Evolutionary conservation across 768 basidiomycete species (phyloP).

Genomic region (Tylopilus sp.): DNA sequence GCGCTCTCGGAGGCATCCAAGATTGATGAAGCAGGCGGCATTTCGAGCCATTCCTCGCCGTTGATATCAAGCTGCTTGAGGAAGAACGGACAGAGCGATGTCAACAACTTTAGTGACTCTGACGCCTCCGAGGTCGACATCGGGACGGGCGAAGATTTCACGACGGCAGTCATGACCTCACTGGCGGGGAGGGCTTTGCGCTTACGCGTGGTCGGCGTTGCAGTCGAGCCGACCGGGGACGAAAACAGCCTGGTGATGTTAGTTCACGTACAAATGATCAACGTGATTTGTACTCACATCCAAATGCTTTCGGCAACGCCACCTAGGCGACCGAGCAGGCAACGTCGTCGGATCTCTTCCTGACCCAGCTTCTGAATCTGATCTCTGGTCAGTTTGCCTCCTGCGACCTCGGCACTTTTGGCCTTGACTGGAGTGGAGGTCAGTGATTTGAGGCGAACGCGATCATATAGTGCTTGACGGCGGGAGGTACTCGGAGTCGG

Average conservation of each 20-base stretch:
- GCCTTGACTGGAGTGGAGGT: slow-evolving; percentile 63
- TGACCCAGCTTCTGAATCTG: slow-evolving; percentile 69
- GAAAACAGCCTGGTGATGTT: slow-evolving; percentile 58
- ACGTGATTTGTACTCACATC: slow-evolving; percentile 52
- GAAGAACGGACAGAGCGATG: slow-evolving; percentile 78
- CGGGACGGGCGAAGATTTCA: slow-evolving; percentile 81
- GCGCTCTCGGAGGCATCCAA: slow-evolving; percentile 13
- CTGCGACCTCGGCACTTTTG: slow-evolving; percentile 37
- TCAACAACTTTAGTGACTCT: slow-evolving; percentile 67
- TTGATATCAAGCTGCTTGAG: slow-evolving; percentile 59
- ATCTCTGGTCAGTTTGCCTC: slow-evolving; percentile 56
- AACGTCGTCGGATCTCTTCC: slow-evolving; percentile 74
- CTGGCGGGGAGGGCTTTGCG: slow-evolving; percentile 64
- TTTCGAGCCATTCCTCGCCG: slow-evolving; percentile 54
- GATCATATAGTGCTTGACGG: slow-evolving; percentile 77
- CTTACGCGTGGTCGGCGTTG: slow-evolving; percentile 59
- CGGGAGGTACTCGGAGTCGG: slow-evolving; percentile 73
- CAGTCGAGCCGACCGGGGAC: slow-evolving; percentile 48
- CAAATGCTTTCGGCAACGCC: slow-evolving; percentile 86
- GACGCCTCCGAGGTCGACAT: slow-evolving; percentile 74
- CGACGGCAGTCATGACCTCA: slow-evolving; percentile 64
- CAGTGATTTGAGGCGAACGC: slow-evolving; percentile 70
- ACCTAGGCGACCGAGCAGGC: slow-evolving; percentile 70
- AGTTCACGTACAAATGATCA: not conserved
- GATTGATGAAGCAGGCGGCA: slow-evolving; percentile 31